Percentiles rank a stretch among this genome's conserved stretches.
Conservation (phyloP, 768 basidiomycete species). For the Termitomyces sp. region DNA sequence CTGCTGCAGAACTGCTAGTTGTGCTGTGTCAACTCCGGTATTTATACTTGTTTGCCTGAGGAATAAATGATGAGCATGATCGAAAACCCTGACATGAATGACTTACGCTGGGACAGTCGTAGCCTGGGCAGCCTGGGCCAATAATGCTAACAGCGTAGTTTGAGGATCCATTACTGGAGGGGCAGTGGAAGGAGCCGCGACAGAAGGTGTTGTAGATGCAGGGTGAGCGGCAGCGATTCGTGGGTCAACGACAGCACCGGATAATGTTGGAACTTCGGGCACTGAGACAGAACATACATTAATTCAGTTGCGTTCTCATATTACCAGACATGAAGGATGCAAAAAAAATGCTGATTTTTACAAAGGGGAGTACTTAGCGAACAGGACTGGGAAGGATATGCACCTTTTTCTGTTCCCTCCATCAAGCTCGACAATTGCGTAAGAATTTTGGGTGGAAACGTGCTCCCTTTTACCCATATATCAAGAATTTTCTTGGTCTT, state of each 20-base stretch:
- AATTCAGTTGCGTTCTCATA: constrained; percentile 70
- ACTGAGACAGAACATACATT: constrained; percentile 57
- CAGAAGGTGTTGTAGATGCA: constrained; percentile 17
- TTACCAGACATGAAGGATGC: constrained; percentile 33
- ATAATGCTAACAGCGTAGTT: constrained; percentile 61
- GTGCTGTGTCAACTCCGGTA: constrained; percentile 42
- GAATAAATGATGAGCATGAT: constrained; percentile 1
- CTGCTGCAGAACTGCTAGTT: constrained; percentile 73
- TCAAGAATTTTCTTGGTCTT: constrained; percentile 96
- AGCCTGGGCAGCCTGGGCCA: constrained; percentile 59
- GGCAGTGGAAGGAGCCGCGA: constrained; percentile 18
- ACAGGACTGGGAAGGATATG: constrained; percentile 66
- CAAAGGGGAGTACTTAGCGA: constrained; percentile 75
- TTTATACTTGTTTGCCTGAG: constrained; percentile 63
- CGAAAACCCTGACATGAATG: neutral
- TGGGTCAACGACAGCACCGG: constrained; percentile 28
- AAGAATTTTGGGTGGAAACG: constrained; percentile 78
- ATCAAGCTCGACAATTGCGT: constrained; percentile 67
- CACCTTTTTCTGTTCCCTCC: constrained; percentile 79
- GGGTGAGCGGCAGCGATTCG: constrained; percentile 26
- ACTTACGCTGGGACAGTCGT: constrained; percentile 37
- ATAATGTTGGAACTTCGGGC: constrained; percentile 35
- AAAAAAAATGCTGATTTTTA: constrained; percentile 63
- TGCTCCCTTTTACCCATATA: constrained; percentile 91
- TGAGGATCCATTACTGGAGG: constrained; percentile 43